Percentiles rank a stretch among this genome's conserved stretches.
phyloP scores from a whole-genome alignment of 768 basidiomycete species.

The Podaxis sp. region DNA sequence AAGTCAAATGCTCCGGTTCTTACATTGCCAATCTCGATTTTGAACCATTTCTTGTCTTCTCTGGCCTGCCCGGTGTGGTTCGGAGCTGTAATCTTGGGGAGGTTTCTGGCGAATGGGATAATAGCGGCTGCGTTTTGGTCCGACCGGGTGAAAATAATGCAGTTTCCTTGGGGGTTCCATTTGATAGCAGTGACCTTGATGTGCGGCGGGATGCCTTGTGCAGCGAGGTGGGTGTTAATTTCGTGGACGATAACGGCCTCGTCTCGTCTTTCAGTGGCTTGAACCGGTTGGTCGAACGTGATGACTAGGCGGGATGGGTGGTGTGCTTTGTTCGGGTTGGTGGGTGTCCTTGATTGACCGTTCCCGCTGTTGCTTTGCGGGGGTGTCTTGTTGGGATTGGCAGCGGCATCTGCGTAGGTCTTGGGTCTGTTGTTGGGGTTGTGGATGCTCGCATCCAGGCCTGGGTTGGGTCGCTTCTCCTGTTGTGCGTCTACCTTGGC shows the following conservation, averaged over 20 bases:
- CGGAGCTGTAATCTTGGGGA: too few species aligned
- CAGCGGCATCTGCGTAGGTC: too few species aligned
- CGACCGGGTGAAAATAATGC: not conserved
- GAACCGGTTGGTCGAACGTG: not conserved
- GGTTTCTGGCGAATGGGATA: too few species aligned
- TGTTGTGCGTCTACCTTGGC: too few species aligned
- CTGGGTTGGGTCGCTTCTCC: too few species aligned
- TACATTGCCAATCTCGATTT: not conserved
- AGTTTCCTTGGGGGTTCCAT: too few species aligned
- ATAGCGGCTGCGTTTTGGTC: not conserved
- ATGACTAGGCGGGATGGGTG: not conserved
- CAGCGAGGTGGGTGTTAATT: not conserved
- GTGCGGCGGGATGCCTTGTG: not conserved
- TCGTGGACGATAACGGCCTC: not conserved
- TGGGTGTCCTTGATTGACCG: not conserved
- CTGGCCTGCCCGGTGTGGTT: too few species aligned
- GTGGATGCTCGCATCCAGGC: too few species aligned
- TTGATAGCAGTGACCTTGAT: not conserved
- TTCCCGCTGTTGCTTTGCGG: too few species aligned
- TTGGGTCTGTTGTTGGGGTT: too few species aligned
- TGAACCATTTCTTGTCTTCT: not conserved
- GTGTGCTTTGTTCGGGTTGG: not conserved
- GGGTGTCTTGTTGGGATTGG: too few species aligned
- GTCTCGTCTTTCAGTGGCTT: not conserved
- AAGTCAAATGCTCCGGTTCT: not conserved